Conservation (phyloP, 352 stramenopile genomes). For the Phytophthora pisi region DNA sequence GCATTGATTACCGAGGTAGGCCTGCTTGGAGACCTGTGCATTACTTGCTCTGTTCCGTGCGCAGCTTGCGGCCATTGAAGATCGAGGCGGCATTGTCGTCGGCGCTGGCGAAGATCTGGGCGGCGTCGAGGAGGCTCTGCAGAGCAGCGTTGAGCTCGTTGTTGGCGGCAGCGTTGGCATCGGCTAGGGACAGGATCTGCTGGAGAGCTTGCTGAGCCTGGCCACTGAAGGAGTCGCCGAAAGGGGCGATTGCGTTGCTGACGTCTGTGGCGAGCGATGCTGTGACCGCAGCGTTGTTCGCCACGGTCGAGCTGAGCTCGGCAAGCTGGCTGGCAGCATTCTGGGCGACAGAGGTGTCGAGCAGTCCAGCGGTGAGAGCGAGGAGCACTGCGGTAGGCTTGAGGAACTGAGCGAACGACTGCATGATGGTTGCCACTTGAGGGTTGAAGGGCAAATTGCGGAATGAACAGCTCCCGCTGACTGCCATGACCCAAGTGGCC, state of each 20-base stretch:
- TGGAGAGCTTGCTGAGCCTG: constrained; percentile 6
- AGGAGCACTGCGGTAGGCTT: constrained; percentile 10
- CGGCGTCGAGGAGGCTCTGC: constrained; percentile 14
- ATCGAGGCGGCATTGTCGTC: constrained; percentile 16
- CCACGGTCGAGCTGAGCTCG: constrained; percentile 6
- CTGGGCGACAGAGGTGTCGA: constrained; percentile 13
- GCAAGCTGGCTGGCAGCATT: constrained; percentile 4
- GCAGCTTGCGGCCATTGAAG: constrained; percentile 30
- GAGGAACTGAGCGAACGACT: neutral
- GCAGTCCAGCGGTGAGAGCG: constrained; percentile 4
- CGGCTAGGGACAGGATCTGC: constrained; percentile 3
- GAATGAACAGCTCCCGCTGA: constrained; percentile 5
- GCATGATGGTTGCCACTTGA: constrained; percentile 10
- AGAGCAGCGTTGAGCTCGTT: constrained; percentile 23
- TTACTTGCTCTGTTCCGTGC: constrained; percentile 11
- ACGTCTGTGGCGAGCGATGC: constrained; percentile 15
- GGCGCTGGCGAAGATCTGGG: constrained; percentile 6
- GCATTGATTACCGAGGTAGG: neutral
- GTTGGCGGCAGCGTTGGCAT: constrained; percentile 14
- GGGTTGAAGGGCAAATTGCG: constrained; percentile 10
- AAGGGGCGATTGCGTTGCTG: constrained; percentile 5
- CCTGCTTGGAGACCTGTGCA: neutral
- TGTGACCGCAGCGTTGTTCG: constrained; percentile 21
- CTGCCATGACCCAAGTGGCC: neutral
- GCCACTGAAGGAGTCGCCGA: constrained; percentile 1